Conservation (phyloP, 345 rosid species). For the Trapa bicornis region DNA sequence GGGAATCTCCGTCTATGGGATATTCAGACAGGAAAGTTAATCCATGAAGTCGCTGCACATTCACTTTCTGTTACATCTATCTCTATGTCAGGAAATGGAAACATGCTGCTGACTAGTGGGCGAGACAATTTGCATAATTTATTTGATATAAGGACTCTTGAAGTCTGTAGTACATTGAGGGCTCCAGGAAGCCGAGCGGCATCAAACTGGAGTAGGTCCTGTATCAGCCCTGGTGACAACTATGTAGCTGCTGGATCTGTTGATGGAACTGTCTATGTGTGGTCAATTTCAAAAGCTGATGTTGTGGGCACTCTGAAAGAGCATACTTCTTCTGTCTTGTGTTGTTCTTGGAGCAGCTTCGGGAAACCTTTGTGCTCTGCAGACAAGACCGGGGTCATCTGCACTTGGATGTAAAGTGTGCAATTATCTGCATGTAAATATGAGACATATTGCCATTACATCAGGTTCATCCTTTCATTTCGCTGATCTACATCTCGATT, state of each 20-base stretch:
- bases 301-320: slow-evolving; percentile 74
- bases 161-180: slow-evolving; percentile 67
- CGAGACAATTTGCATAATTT: slow-evolving; percentile 85
- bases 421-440: not conserved
- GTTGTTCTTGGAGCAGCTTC: slow-evolving; percentile 89
- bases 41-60: slow-evolving; percentile 83
- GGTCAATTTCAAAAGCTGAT: slow-evolving; percentile 68
- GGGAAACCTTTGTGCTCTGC: slow-evolving; percentile 91
- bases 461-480: not conserved
- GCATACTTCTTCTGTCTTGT: slow-evolving; percentile 57
- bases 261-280: slow-evolving; percentile 67
- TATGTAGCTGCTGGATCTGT: slow-evolving; percentile 87
- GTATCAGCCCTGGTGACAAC: slow-evolving; percentile 75
- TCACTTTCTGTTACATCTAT: slow-evolving; percentile 70
- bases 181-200: slow-evolving; percentile 76
- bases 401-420: slow-evolving; percentile 52
- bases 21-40: slow-evolving; percentile 71
- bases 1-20: slow-evolving; percentile 96
- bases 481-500: not conserved
- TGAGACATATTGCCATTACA: not conserved
- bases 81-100: slow-evolving; percentile 56
- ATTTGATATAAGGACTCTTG: slow-evolving; percentile 71
- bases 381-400: slow-evolving; percentile 69
- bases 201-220: slow-evolving; percentile 93
- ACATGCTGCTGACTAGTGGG: slow-evolving; percentile 65